phyloP scores from a whole-genome alignment of 2,329 filamentous ascomycete genomes.

The Calonectria multiphialidica region DNA sequence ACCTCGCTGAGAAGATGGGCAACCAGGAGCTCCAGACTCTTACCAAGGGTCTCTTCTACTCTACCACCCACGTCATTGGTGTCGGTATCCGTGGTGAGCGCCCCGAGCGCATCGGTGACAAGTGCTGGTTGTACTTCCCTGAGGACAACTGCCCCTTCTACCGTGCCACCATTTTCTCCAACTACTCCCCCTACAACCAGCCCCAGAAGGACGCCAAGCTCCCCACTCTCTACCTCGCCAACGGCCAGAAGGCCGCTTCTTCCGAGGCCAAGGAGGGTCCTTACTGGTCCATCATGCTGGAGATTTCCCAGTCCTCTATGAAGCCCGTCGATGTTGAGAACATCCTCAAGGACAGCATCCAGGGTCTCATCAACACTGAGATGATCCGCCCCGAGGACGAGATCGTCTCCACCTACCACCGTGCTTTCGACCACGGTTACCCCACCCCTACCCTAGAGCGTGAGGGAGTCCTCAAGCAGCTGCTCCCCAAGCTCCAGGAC shows the following conservation, averaged over 20 bases:
- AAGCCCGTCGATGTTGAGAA: conserved; percentile 93
- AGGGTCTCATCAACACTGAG: conserved; percentile 96
- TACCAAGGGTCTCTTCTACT: conserved; percentile 95
- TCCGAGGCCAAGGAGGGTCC: conserved; percentile 85
- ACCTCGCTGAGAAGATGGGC: conserved; percentile 87
- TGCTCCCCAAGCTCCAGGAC: conserved; percentile 91
- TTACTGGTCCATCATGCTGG: conserved; percentile 99
- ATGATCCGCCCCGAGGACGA: conserved; percentile 94
- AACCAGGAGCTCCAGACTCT: conserved; percentile 86
- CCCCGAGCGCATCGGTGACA: conserved; percentile 97
- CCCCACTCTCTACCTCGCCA: conserved; percentile 84
- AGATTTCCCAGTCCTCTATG: conserved; percentile 95
- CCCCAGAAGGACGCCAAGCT: conserved; percentile 86
- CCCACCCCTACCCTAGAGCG: conserved; percentile 95
- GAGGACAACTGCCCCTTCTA: conserved; percentile 99
- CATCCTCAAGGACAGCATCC: conserved; percentile 90
- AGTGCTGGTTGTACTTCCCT: conserved; percentile 99
- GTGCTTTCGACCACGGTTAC: conserved; percentile 98
- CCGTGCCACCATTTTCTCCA: conserved; percentile 99
- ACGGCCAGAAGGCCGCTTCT: conserved; percentile 84
- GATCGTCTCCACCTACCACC: conserved; percentile 98
- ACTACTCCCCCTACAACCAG: conserved; percentile 99
- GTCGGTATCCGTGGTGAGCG: conserved; percentile 92
- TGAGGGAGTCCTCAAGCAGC: conserved; percentile 91
- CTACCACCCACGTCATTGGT: conserved; percentile 96